A percentile compares a stretch with the other conserved stretches of the same genome.
phyloP scores from a whole-genome alignment of 2,329 filamentous ascomycete species.

The Botrytis medusae region DNA sequence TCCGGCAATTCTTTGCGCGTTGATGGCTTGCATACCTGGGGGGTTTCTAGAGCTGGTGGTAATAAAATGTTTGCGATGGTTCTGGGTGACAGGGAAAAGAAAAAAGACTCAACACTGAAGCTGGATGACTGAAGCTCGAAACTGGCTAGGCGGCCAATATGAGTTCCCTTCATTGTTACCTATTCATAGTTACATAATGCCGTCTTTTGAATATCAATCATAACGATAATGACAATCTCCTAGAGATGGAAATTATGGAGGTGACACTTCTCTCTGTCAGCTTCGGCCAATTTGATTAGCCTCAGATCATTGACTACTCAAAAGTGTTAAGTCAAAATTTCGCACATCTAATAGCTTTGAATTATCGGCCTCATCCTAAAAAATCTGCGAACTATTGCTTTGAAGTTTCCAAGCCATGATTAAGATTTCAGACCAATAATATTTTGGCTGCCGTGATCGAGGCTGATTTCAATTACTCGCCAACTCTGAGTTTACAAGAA shows the following conservation, averaged over 20 bases:
- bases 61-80: background rate
- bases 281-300: background rate
- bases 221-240: background rate
- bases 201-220: background rate
- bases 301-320: background rate
- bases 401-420: background rate
- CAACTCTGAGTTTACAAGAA: too few relatives aligned
- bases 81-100: background rate
- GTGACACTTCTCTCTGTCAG: background rate
- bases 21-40: background rate
- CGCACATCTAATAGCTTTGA: background rate
- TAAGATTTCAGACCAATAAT: background rate
- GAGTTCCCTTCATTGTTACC: background rate
- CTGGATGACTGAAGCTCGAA: background rate
- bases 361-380: background rate
- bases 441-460: background rate
- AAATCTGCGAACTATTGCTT: background rate
- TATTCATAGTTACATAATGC: background rate
- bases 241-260: background rate
- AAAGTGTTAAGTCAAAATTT: background rate
- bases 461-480: background rate
- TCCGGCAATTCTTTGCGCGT: background rate
- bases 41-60: background rate
- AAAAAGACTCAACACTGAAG: background rate
- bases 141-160: background rate